Base-by-base conservation (phyloP, 495 filamentous ascomycete genomes). In the Aspergillus conjunctus region DNA sequence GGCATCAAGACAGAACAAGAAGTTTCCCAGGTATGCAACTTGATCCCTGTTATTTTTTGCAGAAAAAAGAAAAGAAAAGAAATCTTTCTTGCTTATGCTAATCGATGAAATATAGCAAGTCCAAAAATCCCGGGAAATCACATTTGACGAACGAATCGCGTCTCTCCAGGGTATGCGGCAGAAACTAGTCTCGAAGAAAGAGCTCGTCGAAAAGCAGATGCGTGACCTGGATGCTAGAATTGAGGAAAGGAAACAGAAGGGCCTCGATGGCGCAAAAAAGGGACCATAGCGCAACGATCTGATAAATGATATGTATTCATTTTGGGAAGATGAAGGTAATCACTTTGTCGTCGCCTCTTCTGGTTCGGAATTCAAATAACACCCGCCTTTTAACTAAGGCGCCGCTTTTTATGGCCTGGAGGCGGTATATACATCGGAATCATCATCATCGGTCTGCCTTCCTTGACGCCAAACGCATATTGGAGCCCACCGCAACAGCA, bases 171-270 rank as follows among this genome's bases (percentile, higher is more conserved):
- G 60, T 34, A 73, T 75, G 58, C 79, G 82, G 21, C 68, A 76
- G 5, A 75, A 73, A 33, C 63, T 88, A 17, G 64, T 82, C 4
- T 65, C 70, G 7, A 84, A 83, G 66, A 83, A 77, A 67, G 67
- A 71, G 12, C 78, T 77, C 39, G 66, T 88, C 39, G 83, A 88
- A 66, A 77, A 70, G 48, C 87, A 88, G 71, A 80, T 88, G 30
- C 72, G 68, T 3, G 75, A 83, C 43, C 33, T 87, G 37, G 80
- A 85, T 56, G 68, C 69, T 14, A 76, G 73, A 51, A 71, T 80
- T 50, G 68, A 74, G 51, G 73, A 74, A 51, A 74, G 73, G 63
- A 69, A 73, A 57, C 63, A 70, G 51, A 73, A 73, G 49, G 65
- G 60, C 18, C 34, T 70, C 33, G 63, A 58, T 15, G 59, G 62